Evolutionary conservation across 1,284 basidiomycete genomes (phyloP), one percentile per base, ranked within the genome.

Genomic region (Gymnopus androsaceus): DNA sequence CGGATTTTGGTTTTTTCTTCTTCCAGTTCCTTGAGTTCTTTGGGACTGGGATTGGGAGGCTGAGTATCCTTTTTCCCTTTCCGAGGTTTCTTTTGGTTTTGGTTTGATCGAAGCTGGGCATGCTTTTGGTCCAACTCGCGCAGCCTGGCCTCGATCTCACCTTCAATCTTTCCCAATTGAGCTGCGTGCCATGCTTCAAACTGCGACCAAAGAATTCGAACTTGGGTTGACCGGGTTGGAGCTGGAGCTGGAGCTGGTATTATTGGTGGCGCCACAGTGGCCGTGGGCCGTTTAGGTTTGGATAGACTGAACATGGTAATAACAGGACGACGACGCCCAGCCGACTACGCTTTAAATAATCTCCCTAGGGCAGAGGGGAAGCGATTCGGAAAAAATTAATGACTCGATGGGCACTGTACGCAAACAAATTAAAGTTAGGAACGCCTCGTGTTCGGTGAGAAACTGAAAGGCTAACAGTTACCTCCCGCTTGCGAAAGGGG

Each of bases 171-270:
- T 11, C 37, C 36, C 11, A 30, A 31, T 42, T 51, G 52, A 15
- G 47, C 53, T 17, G 41, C 23, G 53, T 58, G 57, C 57, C 57
- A 58, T n/a, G 30, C 12, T 31, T 58, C 57, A 30, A 58, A 58
- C 36, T 55, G 47, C 31, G 44, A 19, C 57, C 57, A 58, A 8
- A 58, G 49, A 33, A 33, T 25, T 17, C 57, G 40, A 12, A 58
- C 57, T 23, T 51, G 57, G 25, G 40, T 42, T 33, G 57, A 54
- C 19, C 48, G 33, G 19, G 57, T 27, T 17, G 36, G 48, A 25
- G 48, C 17, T 27, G 34, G 48, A n/a, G n/a, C n/a, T n/a, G n/a
- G n/a, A n/a, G n/a, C n/a, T n/a, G n/a, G n/a, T n/a, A n/a, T n/a
- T n/a, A n/a, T n/a, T n/a, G n/a, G n/a, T n/a, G n/a, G n/a, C 4